phyloP scores from a whole-genome alignment of 257 asterid genomes.

The Striga asiatica region DNA sequence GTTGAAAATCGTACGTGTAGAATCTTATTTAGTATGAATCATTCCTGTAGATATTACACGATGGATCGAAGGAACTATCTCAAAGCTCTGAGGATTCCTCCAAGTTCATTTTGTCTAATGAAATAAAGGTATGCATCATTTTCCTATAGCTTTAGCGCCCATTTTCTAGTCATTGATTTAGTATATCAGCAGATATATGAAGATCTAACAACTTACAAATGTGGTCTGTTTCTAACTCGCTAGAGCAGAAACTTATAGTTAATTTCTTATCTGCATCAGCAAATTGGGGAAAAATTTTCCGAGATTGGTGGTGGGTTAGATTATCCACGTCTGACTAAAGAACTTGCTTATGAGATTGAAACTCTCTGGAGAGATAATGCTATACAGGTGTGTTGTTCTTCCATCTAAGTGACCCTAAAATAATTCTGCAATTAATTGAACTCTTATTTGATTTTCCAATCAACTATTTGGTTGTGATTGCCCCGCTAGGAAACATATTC shows the following conservation, averaged over 20 bases:
- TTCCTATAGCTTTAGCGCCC: background rate
- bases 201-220: slow-evolving; percentile 2
- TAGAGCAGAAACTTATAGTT: background rate
- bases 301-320: slow-evolving; percentile 83
- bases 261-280: slow-evolving; percentile 35
- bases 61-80: slow-evolving; percentile 86
- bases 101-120: slow-evolving; percentile 54
- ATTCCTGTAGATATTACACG: slow-evolving; percentile 59
- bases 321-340: slow-evolving; percentile 62
- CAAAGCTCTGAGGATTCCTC: slow-evolving; percentile 51
- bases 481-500: slow-evolving; percentile 72
- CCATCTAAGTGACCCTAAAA: slow-evolving; percentile 7
- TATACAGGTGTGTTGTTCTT: slow-evolving; percentile 51
- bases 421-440: slow-evolving; percentile 4
- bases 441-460: background rate
- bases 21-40: slow-evolving; percentile 12
- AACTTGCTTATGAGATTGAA: slow-evolving; percentile 65
- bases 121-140: slow-evolving; percentile 56
- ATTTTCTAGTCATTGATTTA: background rate
- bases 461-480: slow-evolving; percentile 22
- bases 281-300: slow-evolving; percentile 72
- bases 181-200: background rate
- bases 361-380: slow-evolving; percentile 87
- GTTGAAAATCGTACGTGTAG: slow-evolving; percentile 9
- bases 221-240: background rate